Conservation (phyloP, 371 early-diverging fungal species). For the Haplosporangium sp. region DNA sequence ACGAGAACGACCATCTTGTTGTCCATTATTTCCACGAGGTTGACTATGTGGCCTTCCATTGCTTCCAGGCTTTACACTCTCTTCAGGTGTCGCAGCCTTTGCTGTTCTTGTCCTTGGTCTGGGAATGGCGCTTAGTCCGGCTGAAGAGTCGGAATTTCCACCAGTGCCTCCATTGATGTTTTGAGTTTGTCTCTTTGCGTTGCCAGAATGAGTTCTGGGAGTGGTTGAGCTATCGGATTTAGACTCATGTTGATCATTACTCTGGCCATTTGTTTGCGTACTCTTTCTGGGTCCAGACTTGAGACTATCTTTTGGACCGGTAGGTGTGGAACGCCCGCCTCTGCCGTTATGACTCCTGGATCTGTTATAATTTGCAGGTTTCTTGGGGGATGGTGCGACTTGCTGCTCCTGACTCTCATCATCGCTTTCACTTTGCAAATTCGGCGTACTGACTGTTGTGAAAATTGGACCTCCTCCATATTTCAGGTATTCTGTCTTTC, state of each 20-base stretch:
- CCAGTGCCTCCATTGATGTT: neutral
- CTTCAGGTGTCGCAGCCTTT: conserved; percentile 29
- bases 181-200: conserved; percentile 1
- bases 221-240: neutral
- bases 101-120: conserved; percentile 25
- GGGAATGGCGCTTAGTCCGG: conserved; percentile 25
- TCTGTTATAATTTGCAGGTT: conserved; percentile 5
- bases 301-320: neutral
- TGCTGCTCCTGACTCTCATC: conserved; percentile 14
- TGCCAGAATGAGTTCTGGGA: neutral
- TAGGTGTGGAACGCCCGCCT: neutral
- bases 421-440: conserved; percentile 9
- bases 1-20: conserved; percentile 5
- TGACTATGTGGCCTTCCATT: conserved; percentile 4
- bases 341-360: conserved; percentile 13
- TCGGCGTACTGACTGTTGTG: neutral
- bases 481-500: conserved; percentile 49
- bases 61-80: neutral
- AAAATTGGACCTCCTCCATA: conserved; percentile 19
- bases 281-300: conserved; percentile 4
- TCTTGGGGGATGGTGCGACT: conserved; percentile 15
- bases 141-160: neutral
- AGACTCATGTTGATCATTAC: neutral
- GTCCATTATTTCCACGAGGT: conserved; percentile 3
- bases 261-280: neutral